Base-by-base conservation (phyloP, 2,329 filamentous ascomycete species). In the Fusarium anthophilum region DNA sequence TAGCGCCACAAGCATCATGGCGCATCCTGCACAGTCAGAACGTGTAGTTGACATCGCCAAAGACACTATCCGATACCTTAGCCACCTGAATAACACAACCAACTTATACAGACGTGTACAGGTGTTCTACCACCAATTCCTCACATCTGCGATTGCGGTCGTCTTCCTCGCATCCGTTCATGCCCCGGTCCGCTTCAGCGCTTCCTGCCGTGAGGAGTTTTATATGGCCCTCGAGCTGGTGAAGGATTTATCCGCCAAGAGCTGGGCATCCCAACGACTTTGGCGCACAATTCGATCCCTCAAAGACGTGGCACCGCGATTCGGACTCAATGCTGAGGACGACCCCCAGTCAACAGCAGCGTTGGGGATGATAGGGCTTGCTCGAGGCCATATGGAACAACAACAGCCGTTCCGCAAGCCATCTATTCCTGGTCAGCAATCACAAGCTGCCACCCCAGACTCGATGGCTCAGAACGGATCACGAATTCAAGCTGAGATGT, bases 61-160 rank as follows among this genome's bases (percentile, higher is more conserved):
- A 78, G 92, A 95, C 75, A 94, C 92, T 3, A 93, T 95, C 67
- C 88, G 89, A 11, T 92, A 92, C 66, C 85, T 95, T 15, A 89
- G 89, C 10, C 89, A 92, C 64, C 86, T 94, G 64, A 94, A 95
- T 82, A 91, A 88, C 78, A 93, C 91, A 3, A 91, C 91, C 0
- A 91, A 93, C 67, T 87, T 95, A 6, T 95, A 95, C 80, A 87
- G 90, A 41, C 89, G 87, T 39, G 89, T 93, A 58, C 93, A 95
- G 81, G 90, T 92, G 12, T 93, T 94, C 79, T 95, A 94, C 83
- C 93, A 95, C 80, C 93, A 95, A 76, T 95, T 95, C 77, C 86
- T 95, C 26, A 91, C 92, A 3, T 93, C 92, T 0, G 91, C 92
- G 4, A 89, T 95, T 26, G 91, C 92, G 1, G 92, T 94, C 7